Evolutionary conservation across 225 moss, liverwort and hornwort genomes (phyloP).

Genomic region (Marchantia paleacea): DNA sequence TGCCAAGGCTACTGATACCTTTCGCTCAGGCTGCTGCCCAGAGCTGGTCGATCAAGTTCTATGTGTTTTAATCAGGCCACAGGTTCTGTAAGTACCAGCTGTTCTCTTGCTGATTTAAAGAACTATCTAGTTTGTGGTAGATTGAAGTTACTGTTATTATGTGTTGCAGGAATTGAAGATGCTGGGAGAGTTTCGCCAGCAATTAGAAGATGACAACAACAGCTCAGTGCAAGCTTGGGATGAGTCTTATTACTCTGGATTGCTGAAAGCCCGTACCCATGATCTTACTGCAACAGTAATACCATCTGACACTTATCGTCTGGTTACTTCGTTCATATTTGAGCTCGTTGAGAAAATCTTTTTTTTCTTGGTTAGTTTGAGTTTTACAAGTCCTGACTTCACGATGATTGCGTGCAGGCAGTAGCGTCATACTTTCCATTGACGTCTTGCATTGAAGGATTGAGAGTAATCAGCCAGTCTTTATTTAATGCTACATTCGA

Average conservation of each 20-base stretch:
- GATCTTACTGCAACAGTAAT: slow-evolving; percentile 77
- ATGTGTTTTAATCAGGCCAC: slow-evolving; percentile 3
- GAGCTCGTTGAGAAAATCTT: not conserved
- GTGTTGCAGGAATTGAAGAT: slow-evolving; percentile 72
- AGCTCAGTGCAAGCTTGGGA: slow-evolving; percentile 78
- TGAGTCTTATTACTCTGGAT: slow-evolving; percentile 88
- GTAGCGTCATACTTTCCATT: slow-evolving; percentile 96
- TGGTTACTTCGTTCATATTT: not conserved
- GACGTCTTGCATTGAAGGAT: slow-evolving; percentile 82
- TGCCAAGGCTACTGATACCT: not conserved
- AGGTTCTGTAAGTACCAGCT: not conserved
- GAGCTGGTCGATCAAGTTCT: not conserved
- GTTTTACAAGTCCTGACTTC: not conserved
- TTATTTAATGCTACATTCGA: slow-evolving; percentile 90
- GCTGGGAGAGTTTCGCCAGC: slow-evolving; percentile 74
- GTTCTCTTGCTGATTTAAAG: not conserved
- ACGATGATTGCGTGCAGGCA: slow-evolving; percentile 50
- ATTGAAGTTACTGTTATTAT: not conserved
- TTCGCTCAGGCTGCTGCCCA: not conserved
- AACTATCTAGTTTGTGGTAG: not conserved
- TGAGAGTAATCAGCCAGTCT: slow-evolving; percentile 75
- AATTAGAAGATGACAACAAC: slow-evolving; percentile 70
- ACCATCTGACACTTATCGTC: not conserved
- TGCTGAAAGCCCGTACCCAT: slow-evolving; percentile 73
- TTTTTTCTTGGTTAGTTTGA: not conserved